Conservation (phyloP, 169 alveolate genomes). For the Perkinsus marinus region DNA sequence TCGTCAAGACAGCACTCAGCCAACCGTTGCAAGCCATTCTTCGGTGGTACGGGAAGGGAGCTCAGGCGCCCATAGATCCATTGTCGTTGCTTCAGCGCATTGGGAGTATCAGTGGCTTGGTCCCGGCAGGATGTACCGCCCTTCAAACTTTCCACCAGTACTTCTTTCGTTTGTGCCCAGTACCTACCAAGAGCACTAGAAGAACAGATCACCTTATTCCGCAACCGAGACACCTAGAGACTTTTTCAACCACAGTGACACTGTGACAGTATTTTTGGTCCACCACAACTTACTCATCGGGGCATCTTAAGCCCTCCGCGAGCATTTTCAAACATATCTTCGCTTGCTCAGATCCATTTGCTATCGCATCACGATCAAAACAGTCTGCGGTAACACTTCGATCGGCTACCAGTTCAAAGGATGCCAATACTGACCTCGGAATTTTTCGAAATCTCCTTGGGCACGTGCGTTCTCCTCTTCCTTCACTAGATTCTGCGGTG, state of each 20-base stretch:
- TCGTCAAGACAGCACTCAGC: neutral
- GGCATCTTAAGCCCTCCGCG: neutral
- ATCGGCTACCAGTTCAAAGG: too few relatives aligned
- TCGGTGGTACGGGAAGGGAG: neutral
- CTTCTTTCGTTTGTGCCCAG: neutral
- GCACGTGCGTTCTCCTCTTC: too few relatives aligned
- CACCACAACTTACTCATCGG: neutral
- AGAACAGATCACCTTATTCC: too few relatives aligned
- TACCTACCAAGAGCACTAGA: neutral
- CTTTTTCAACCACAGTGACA: neutral
- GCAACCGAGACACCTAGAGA: too few relatives aligned
- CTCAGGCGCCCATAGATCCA: neutral
- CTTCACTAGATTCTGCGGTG: too few relatives aligned
- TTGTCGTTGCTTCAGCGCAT: neutral
- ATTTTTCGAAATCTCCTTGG: too few relatives aligned
- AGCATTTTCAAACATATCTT: neutral
- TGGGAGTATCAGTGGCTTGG: neutral
- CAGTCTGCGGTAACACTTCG: too few relatives aligned
- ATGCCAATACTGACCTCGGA: too few relatives aligned
- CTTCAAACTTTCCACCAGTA: neutral
- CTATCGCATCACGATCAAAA: too few relatives aligned
- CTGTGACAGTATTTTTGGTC: neutral
- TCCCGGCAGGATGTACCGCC: neutral
- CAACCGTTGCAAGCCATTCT: neutral
- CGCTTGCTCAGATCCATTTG: too few relatives aligned